Evolutionary conservation across 2,329 filamentous ascomycete genomes (phyloP).

Genomic region (Trichoderma gracile): DNA sequence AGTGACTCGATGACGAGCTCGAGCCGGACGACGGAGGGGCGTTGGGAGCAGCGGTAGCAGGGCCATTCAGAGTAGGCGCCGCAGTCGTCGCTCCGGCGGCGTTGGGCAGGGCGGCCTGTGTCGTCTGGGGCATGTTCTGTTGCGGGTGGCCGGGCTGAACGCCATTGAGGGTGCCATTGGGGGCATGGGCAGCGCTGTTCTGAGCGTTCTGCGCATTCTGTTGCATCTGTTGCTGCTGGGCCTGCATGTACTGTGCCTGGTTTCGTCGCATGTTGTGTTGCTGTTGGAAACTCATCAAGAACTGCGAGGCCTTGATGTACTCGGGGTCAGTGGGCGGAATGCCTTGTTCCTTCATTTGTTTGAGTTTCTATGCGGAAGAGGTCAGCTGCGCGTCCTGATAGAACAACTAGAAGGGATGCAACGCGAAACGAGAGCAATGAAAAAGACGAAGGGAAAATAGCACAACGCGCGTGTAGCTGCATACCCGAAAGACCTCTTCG

Average conservation of each 20-base stretch:
- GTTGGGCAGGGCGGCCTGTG: slow-evolving; percentile 37
- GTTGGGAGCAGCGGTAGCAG: slow-evolving; percentile 38
- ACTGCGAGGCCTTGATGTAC: slow-evolving; percentile 76
- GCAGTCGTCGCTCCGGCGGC: slow-evolving; percentile 44
- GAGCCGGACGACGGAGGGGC: slow-evolving; percentile 37
- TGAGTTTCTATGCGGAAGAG: slow-evolving; percentile 67
- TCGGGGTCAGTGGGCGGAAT: slow-evolving; percentile 83
- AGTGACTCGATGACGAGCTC: slow-evolving; percentile 54
- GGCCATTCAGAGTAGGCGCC: slow-evolving; percentile 38
- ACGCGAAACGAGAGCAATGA: slow-evolving; percentile 3
- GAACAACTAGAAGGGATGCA: background rate
- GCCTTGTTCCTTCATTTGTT: slow-evolving; percentile 83
- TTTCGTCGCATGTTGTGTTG: slow-evolving; percentile 58
- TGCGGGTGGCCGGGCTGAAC: slow-evolving; percentile 44
- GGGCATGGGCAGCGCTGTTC: slow-evolving; percentile 51
- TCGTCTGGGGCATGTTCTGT: slow-evolving; percentile 38
- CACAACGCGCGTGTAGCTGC: slow-evolving; percentile 32
- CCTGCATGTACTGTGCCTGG: slow-evolving; percentile 47
- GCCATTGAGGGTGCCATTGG: slow-evolving; percentile 58
- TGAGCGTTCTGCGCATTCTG: slow-evolving; percentile 45
- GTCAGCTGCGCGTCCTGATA: background rate
- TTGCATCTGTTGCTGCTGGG: slow-evolving; percentile 41
- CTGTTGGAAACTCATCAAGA: slow-evolving; percentile 71
- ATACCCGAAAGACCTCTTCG: slow-evolving; percentile 70
- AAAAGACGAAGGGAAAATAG: background rate